These are phyloP conservation scores for Myochromella boudieri DNA, from an alignment of 768 basidiomycete genomes.

Conservation along the genomic window DNA sequence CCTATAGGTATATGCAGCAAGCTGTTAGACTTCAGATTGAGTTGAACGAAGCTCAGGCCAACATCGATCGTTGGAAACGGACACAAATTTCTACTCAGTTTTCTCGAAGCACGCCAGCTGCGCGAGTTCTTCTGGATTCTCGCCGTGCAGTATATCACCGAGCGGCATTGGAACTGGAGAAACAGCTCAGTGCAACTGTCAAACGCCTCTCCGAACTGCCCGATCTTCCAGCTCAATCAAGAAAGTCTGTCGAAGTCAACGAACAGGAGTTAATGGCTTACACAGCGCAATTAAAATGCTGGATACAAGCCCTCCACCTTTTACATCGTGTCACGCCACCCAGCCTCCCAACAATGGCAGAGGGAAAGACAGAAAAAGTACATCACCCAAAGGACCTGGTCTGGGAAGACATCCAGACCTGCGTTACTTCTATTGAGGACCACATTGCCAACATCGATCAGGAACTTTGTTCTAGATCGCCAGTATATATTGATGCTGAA, in stretches of 20 bases:
- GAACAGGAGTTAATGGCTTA: constrained; percentile 25
- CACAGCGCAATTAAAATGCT: constrained; percentile 27
- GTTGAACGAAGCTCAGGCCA: constrained; percentile 16
- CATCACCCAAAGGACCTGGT: constrained; percentile 11
- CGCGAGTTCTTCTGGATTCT: constrained; percentile 26
- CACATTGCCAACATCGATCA: constrained; percentile 6
- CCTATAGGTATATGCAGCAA: constrained; percentile 25
- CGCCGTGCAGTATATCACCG: constrained; percentile 17
- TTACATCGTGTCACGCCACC: constrained; percentile 2
- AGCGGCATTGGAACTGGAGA: constrained; percentile 18
- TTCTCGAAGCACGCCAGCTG: constrained; percentile 23
- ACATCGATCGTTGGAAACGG: constrained; percentile 29
- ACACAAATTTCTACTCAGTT: constrained; percentile 29
- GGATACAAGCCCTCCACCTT: constrained; percentile 27
- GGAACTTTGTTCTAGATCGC: constrained; percentile 5
- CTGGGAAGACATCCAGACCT: constrained; percentile 9
- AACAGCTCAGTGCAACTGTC: constrained; percentile 21
- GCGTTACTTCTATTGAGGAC: constrained; percentile 7
- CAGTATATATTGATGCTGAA: constrained; percentile 6
- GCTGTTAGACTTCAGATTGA: constrained; percentile 27
- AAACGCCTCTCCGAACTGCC: constrained; percentile 26
- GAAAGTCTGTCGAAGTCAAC: constrained; percentile 14
- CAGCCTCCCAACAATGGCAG: not conserved
- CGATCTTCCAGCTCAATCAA: constrained; percentile 15
- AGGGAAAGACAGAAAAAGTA: constrained; percentile 3